Evolutionary conservation across 169 alveolate species (phyloP), one percentile per base, ranked within the genome.

Genomic region (Fabrea salina): DNA sequence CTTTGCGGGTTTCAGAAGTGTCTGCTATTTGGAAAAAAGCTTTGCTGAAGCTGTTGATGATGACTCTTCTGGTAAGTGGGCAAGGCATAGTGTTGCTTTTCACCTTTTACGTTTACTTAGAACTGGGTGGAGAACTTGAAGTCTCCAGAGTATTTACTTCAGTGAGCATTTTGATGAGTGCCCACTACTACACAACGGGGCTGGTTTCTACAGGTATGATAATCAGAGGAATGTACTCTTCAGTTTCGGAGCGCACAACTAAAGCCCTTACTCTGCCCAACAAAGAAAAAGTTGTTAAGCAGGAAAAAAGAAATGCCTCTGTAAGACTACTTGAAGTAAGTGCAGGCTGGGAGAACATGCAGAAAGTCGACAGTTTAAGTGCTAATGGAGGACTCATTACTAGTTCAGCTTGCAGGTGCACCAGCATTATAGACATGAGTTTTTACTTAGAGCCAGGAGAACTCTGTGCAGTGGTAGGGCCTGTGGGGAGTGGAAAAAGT

Each of bases 401-500:
- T 51, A 4, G 27, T 33, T 51, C 27, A n/a, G n/a, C n/a, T n/a
- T 22, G 59, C 53, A 33, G 74, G 39, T 37, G 32, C 74, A 1
- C 27, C 53, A 16, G 7, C 43, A 13, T 27, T 47, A 61, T 35
- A 33, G 49, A 61, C 39, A 35, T 61, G 25, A 61, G n/a, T 37
- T 37, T 61, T 8, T 37, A n/a, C 25, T 16, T 61, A 0, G 51
- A 30, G 27, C 74, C 74, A 1, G 59, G 66, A 1, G 40, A 68
- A 4, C 66, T 68, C 11, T 40, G 32, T 39, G 78, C 64, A 40
- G 30, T 68, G 11, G 66, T 68, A 2, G 78, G 78, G 11, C 27
- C 35, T n/a, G 39, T 47, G 11, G 66, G 66, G 8, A 11, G 47
- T 1, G 78, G 78, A 1, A 68, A 68, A 44, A 25, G 64, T 25